Evolutionary conservation across 2,329 filamentous ascomycete species (phyloP), one percentile per base, ranked within the genome.

Genomic region (Coleophoma crateriformis): DNA sequence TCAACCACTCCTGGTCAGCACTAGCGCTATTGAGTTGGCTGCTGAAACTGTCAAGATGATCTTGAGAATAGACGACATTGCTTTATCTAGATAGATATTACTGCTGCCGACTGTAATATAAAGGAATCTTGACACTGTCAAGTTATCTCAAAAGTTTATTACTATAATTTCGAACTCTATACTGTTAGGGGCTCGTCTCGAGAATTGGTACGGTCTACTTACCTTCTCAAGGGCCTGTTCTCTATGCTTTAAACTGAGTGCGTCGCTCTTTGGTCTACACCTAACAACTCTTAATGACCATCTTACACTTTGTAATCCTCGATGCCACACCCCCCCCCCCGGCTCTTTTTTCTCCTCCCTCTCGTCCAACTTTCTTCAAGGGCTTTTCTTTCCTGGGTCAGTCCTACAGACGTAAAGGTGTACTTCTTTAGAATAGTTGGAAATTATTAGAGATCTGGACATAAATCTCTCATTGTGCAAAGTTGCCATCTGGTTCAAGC

Each of bases 1-100:
- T 67, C 94, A 99, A 75, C 94, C 94, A 15, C 76, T 99, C 66
- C 75, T 99, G 54, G 94, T 99, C 54, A 96, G 90, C 78, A 99
- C 94, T 50, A 97, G 92, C 69, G 90, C 94, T 20, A 94, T 99
- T 63, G 92, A 99, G 76, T 72, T 99, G 70, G 94, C 94, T 32
- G 91, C 92, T 7, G 94, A 99, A 79, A 99, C 94, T 53, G 94
- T 35, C n/a, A 46, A 49, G 41, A 53, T 53, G 50, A 84, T 84
- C 65, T 67, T 84, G 64, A 77, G 81, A 66, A 84, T 84, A 71
- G 81, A 84, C 64, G 81, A 84, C 64, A 84, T 84, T 70, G 79
- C 79, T 45, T 69, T 84, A 67, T 82, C 75, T 62, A 75, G 81
- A 70, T 84, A 50, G 49, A 48, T 34, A 13, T 12, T 44, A n/a